phyloP scores from a whole-genome alignment of 73 alveolate species.

The Paramecium caudatum region DNA sequence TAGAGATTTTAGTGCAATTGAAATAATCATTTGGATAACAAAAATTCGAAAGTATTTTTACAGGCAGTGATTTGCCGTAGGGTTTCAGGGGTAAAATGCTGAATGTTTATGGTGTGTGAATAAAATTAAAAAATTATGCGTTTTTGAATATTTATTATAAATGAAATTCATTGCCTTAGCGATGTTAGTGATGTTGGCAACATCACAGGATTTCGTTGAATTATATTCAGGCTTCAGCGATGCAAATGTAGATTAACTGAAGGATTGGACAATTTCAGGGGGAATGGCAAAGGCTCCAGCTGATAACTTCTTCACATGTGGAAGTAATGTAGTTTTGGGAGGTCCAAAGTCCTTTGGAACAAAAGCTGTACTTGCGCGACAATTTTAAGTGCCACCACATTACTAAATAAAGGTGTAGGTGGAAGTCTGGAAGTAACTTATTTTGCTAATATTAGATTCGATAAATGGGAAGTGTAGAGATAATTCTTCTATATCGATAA shows the following conservation, averaged over 20 bases:
- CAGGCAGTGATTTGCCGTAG: not conserved
- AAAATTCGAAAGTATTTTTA: slow-evolving; percentile 22
- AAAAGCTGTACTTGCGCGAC: not conserved
- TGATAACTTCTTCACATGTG: slow-evolving; percentile 32
- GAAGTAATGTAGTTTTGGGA: not conserved
- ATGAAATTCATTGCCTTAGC: slow-evolving; percentile 56
- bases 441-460: not conserved
- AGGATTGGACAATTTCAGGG: slow-evolving; percentile 19
- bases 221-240: not conserved
- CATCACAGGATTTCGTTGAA: slow-evolving; percentile 14
- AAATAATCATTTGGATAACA: not conserved
- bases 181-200: slow-evolving; percentile 45
- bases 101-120: slow-evolving; percentile 35
- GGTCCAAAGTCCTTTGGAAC: slow-evolving; percentile 35
- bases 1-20: not conserved
- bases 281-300: not conserved
- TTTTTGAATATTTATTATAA: not conserved
- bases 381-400: slow-evolving; percentile 43
- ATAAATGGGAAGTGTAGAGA: slow-evolving; percentile 7
- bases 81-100: slow-evolving; percentile 38
- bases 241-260: not conserved
- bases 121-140: slow-evolving; percentile 9
- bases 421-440: slow-evolving; percentile 25
- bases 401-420: slow-evolving; percentile 1
- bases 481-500: slow-evolving; percentile 23